A percentile compares a stretch with the other conserved stretches of the same genome.
Conservation (phyloP, 1,139 yeast species). For the Groenewaldozyma auringiensis region DNA sequence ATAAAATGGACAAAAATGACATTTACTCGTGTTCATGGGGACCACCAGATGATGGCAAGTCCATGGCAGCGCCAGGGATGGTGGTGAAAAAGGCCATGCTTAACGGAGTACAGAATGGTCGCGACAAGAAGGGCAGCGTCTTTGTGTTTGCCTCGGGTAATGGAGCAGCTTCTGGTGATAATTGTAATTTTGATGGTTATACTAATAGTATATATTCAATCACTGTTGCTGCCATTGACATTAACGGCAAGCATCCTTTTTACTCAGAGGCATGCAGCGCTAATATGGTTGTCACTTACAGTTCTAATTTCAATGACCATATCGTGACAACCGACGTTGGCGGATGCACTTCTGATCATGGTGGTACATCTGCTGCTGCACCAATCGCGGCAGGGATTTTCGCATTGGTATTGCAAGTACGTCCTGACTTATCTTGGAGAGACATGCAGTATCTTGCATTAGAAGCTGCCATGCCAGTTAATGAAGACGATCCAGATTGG, state of each 20-base stretch:
- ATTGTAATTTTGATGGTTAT: constrained; percentile 96
- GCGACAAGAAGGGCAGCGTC: constrained; percentile 73
- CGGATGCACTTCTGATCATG: constrained; percentile 68
- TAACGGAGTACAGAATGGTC: constrained; percentile 79
- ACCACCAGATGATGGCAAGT: constrained; percentile 85
- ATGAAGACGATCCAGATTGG: constrained; percentile 62
- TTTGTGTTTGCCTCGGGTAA: constrained; percentile 97
- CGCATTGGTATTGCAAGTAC: constrained; percentile 69
- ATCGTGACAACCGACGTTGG: constrained; percentile 83
- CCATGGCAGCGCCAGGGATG: constrained; percentile 77
- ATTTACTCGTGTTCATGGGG: constrained; percentile 99
- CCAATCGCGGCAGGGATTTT: constrained; percentile 96
- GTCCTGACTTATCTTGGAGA: constrained; percentile 91
- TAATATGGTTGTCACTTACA: constrained; percentile 90
- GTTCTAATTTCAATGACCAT: constrained; percentile 84
- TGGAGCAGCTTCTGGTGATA: constrained; percentile 77
- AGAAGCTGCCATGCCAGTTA: constrained; percentile 59
- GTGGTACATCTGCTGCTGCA: constrained; percentile 99
- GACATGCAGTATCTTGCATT: constrained; percentile 84
- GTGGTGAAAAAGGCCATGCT: constrained; percentile 75
- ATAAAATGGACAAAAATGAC: constrained; percentile 71
- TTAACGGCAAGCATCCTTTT: constrained; percentile 73
- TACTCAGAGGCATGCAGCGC: constrained; percentile 95
- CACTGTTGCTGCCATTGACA: constrained; percentile 91
- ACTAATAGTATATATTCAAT: constrained; percentile 93